Evolutionary conservation across 2,329 filamentous ascomycete species (phyloP).

Genomic region (Nannizziopsis arthrosporioides): DNA sequence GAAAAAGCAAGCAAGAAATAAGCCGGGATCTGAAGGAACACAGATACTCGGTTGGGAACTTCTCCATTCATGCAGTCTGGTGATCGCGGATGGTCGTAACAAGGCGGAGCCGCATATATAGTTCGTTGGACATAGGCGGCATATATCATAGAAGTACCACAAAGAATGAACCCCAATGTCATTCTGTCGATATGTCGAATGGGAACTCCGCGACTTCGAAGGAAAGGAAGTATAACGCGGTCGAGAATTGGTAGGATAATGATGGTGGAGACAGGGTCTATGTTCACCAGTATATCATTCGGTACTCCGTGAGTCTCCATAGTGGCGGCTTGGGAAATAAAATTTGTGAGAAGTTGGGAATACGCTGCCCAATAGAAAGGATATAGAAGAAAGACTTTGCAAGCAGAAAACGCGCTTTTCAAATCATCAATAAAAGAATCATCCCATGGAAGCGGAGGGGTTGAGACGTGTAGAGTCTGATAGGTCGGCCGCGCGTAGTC

Average conservation of each 20-base stretch:
- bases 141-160: slow-evolving; percentile 43
- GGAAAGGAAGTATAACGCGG: slow-evolving; percentile 44
- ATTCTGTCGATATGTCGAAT: slow-evolving; percentile 48
- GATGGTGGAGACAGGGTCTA: slow-evolving; percentile 50
- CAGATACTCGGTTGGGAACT: background rate
- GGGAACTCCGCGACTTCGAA: slow-evolving; percentile 41
- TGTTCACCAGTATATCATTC: slow-evolving; percentile 51
- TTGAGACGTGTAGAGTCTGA: background rate
- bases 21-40: background rate
- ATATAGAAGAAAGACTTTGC: background rate
- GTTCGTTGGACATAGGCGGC: slow-evolving; percentile 47
- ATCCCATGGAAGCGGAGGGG: background rate
- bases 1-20: slow-evolving; percentile 13
- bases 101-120: slow-evolving; percentile 40
- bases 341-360: slow-evolving; percentile 33
- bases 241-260: slow-evolving; percentile 44
- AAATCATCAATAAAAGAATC: background rate
- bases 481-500: background rate
- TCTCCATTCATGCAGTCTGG: background rate
- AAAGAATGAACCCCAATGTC: slow-evolving; percentile 45
- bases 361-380: slow-evolving; percentile 24
- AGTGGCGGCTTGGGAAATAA: slow-evolving; percentile 41
- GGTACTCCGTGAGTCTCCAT: slow-evolving; percentile 43
- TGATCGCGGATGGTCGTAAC: background rate
- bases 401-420: background rate